Evolutionary conservation across 768 basidiomycete genomes (phyloP), one percentile per base, ranked within the genome.

Genomic region (Phaeotremella skinneri): DNA sequence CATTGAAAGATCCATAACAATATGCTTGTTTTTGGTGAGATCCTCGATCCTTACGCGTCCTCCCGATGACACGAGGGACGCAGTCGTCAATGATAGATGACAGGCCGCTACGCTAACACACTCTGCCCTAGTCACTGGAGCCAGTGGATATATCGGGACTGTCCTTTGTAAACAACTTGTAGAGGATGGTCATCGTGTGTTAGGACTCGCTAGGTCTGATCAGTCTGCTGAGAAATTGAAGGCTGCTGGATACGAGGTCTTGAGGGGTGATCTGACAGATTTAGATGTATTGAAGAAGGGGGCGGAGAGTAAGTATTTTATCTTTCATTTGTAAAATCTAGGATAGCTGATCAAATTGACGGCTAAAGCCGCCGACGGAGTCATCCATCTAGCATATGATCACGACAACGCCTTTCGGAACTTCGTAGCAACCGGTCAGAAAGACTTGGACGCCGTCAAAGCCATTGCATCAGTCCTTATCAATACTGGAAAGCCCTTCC

Each of bases 301-400:
- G 20, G 68, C 68, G 25, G 30, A 26, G 21, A 13, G 43, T 45
- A 20, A 13, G 43, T 45, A n/a, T 9, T 39, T n/a, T n/a, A n/a
- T n/a, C n/a, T 9, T 39, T 39, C 37, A 39, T 9, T 45, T 20
- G 13, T 45, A 21, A 45, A 14, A 9, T 45, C 21, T 45, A 11
- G 34, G 34, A 37, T 7, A 37, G 13, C 23, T 23, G 13, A 23
- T 45, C 23, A 11, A 13, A 23, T 45, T 45, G 43, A 45, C 21
- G 21, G 50, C 32, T 16, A 47, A 25, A 50, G 58, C 49, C 20
- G 49, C 59, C 11, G 69, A 73, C 42, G 71, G 55, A 1, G 65
- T 69, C 61, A 62, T 73, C 21, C 71, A 73, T 34, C 41, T 60
- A 39, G 71, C 62, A 1, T 73, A 64, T 57, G 54, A 62, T 50